phyloP scores from a whole-genome alignment of 1,139 yeast species.

The Wickerhamomyces sp. region DNA sequence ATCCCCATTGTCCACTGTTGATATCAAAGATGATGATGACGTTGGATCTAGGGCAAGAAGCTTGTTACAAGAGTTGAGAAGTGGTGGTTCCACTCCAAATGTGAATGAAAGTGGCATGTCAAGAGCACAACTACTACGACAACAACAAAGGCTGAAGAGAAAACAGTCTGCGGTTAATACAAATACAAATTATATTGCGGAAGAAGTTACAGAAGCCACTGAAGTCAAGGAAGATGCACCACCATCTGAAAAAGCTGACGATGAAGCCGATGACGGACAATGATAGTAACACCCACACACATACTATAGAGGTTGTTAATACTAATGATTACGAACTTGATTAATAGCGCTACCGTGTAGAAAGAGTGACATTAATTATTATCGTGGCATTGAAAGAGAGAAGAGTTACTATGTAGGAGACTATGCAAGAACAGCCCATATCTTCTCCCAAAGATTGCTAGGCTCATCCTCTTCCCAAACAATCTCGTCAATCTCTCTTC shows the following conservation, averaged over 20 bases:
- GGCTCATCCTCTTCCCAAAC: constrained; percentile 47
- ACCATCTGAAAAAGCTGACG: not conserved
- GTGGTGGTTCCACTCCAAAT: constrained; percentile 22
- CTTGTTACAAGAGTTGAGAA: constrained; percentile 52
- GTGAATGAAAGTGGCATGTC: constrained; percentile 15
- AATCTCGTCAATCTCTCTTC: constrained; percentile 49
- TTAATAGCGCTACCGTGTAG: not conserved
- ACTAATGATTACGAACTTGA: not conserved
- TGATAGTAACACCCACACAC: not conserved
- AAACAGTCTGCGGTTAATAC: constrained; percentile 16
- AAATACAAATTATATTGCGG: too few species aligned
- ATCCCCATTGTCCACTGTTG: not conserved
- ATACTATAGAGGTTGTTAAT: too few species aligned
- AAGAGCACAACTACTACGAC: constrained; percentile 24
- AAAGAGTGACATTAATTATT: not conserved
- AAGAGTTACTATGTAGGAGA: too few species aligned
- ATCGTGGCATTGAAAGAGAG: too few species aligned
- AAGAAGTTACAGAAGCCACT: constrained; percentile 3
- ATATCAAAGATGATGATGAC: constrained; percentile 30
- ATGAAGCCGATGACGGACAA: not conserved
- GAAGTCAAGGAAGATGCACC: constrained; percentile 3
- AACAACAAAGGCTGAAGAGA: constrained; percentile 24
- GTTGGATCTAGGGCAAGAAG: constrained; percentile 57
- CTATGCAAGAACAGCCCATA: constrained; percentile 25
- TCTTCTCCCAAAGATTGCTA: constrained; percentile 45